Evolutionary conservation across 225 moss, liverwort and hornwort genomes (phyloP), one percentile per base, ranked within the genome.

Genomic region (Neckera pumila): DNA sequence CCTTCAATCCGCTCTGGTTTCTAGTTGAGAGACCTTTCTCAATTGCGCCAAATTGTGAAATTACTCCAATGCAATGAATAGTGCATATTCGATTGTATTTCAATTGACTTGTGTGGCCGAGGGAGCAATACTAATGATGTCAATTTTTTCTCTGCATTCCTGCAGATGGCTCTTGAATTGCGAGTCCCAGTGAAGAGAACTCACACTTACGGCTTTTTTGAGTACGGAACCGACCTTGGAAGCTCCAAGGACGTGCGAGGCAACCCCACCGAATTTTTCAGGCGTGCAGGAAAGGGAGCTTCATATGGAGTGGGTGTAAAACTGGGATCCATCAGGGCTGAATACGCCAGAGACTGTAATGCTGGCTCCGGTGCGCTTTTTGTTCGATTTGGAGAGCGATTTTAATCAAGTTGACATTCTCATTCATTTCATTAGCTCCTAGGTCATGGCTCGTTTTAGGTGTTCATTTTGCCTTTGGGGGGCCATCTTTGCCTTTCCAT

Each of bases 181-280:
- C 94, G 95, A 66, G 90, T 98, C 11, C 98, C 95, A 66, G 85
- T 98, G 77, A 95, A 90, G 92, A 95, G 84, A 75, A 97, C 95
- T 81, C 98, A 97, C 76, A 95, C 93, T 5, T 98, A 98, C 82
- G 95, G 93, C n/a, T 98, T 98, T 38, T 14, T 94, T 25, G 97
- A 98, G 90, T 97, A 96, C 78, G 96, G 96, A 57, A 95, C 94
- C 30, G 95, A 98, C 21, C 96, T 98, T 36, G 97, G 97, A 62
- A 97, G 96, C 91, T 97, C 95, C 70, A 98, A 98, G 89, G 98
- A 98, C 59, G 96, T 98, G 70, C 93, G 95, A 87, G 98, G 98
- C 67, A 98, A 97, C 77, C 98, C 97, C 31, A 98, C 98, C 9
- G 95, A 98, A 53, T 97, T 96, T 78, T 98, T 96, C 91, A 91